These are phyloP conservation scores for Casuarina glauca DNA, from an alignment of 306 rosid species.

Conservation along the genomic window DNA sequence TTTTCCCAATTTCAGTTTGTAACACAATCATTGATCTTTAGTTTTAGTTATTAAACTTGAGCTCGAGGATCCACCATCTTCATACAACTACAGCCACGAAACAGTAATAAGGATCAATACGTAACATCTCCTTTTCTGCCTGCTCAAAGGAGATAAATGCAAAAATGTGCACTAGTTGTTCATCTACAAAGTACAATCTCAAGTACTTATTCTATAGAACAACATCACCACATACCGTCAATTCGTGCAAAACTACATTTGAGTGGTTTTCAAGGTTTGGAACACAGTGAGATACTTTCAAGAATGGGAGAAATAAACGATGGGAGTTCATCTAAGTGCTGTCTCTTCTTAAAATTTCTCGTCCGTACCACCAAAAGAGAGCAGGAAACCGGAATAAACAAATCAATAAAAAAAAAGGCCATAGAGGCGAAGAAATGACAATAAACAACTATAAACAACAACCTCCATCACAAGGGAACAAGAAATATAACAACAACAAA, in stretches of 20 bases:
- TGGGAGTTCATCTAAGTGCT: constrained; percentile 73
- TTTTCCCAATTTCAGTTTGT: constrained; percentile 67
- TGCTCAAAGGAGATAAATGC: background rate
- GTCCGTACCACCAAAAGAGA: constrained; percentile 48
- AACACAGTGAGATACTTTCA: constrained; percentile 55
- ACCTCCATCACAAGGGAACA: background rate
- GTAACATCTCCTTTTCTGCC: too few species aligned
- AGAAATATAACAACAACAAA: background rate
- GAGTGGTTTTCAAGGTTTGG: constrained; percentile 37
- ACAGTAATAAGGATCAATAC: background rate
- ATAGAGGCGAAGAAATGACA: background rate
- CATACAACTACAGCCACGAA: background rate
- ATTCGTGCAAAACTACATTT: constrained; percentile 67
- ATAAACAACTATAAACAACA: background rate
- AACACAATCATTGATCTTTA: constrained; percentile 30
- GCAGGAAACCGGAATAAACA: constrained; percentile 4
- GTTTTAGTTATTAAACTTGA: constrained; percentile 21
- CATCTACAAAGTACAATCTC: background rate
- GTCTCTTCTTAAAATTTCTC: constrained; percentile 70
- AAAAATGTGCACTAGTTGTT: constrained; percentile 7
- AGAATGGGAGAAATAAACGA: constrained; percentile 65
- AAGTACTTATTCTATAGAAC: background rate
- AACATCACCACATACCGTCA: constrained; percentile 54
- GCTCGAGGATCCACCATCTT: constrained; percentile 3
- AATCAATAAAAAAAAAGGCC: too few species aligned